Evolutionary conservation across 805 yeast genomes (phyloP).

Genomic region (Zygoascus tannicola): DNA sequence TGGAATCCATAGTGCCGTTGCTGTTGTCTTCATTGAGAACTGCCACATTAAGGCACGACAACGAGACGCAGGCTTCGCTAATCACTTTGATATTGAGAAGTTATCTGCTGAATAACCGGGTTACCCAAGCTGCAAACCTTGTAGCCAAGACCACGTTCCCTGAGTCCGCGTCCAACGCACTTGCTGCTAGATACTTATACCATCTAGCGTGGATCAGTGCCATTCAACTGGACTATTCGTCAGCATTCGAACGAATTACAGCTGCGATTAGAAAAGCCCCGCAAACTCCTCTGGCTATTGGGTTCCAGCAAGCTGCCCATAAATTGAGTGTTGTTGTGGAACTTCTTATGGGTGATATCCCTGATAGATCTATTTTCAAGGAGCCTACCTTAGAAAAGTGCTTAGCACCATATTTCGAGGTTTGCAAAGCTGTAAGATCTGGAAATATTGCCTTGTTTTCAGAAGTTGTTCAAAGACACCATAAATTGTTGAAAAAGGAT

Average conservation of each 20-base stretch:
- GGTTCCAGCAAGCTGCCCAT: constrained; percentile 83
- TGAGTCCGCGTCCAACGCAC: constrained; percentile 69
- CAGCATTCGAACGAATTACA: constrained; percentile 81
- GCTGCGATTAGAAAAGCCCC: constrained; percentile 97
- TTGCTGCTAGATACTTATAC: constrained; percentile 85
- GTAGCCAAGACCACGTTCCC: constrained; percentile 88
- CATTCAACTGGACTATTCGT: constrained; percentile 83
- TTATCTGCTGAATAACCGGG: constrained; percentile 68
- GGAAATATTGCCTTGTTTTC: constrained; percentile 85
- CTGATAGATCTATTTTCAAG: constrained; percentile 74
- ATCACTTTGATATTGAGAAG: constrained; percentile 79
- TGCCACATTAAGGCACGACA: constrained; percentile 84
- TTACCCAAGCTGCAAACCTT: constrained; percentile 79
- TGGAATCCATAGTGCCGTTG: constrained; percentile 44
- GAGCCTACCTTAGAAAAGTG: constrained; percentile 51
- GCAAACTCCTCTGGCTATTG: constrained; percentile 72
- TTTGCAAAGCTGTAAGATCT: constrained; percentile 82
- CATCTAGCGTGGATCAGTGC: constrained; percentile 87
- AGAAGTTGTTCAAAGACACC: constrained; percentile 56
- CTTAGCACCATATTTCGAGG: constrained; percentile 71
- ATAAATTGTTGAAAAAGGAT: constrained; percentile 56
- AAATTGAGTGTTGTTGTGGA: constrained; percentile 84
- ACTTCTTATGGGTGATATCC: constrained; percentile 92
- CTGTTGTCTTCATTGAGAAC: constrained; percentile 72
- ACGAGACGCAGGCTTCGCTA: constrained; percentile 81